phyloP scores from a whole-genome alignment of 2,329 filamentous ascomycete genomes.

The Aspergillus sp. region DNA sequence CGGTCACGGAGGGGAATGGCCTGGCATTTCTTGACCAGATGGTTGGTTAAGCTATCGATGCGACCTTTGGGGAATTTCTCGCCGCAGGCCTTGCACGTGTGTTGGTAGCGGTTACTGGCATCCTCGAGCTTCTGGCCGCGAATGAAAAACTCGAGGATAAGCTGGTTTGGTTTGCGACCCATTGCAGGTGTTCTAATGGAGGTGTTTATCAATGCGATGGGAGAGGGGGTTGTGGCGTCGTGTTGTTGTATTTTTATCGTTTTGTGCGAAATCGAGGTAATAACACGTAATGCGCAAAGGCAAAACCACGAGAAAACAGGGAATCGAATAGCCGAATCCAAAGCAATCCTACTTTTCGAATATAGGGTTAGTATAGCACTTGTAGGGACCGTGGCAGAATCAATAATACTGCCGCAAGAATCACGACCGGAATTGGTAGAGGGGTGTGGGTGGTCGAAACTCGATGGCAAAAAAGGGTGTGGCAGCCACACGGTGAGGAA shows the following conservation, averaged over 20 bases:
- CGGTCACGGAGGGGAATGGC: conserved; percentile 68
- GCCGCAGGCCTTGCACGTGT: conserved; percentile 82
- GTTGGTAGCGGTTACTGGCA: conserved; percentile 83
- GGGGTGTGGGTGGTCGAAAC: conserved; percentile 2
- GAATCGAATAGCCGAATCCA: background rate
- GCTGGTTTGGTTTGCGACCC: conserved; percentile 75
- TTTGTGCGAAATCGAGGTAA: background rate
- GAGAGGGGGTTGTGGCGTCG: background rate
- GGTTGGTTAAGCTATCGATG: conserved; percentile 71
- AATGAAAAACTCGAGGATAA: conserved; percentile 84
- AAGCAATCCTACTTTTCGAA: background rate
- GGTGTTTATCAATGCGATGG: background rate
- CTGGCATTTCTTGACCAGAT: conserved; percentile 81
- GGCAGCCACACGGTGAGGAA: conserved; percentile 1
- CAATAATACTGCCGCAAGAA: background rate
- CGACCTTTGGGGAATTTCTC: conserved; percentile 87
- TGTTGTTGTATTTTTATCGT: background rate
- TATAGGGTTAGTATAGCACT: background rate
- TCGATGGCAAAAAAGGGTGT: conserved; percentile 15
- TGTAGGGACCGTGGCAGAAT: background rate
- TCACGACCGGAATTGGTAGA: background rate
- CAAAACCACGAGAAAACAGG: background rate
- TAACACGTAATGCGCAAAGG: background rate
- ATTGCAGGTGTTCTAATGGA: conserved; percentile 41
- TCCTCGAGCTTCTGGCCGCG: conserved; percentile 80